Conservation (phyloP, 129 eudicot genomes). For the Ambrosia artemisiifolia region DNA sequence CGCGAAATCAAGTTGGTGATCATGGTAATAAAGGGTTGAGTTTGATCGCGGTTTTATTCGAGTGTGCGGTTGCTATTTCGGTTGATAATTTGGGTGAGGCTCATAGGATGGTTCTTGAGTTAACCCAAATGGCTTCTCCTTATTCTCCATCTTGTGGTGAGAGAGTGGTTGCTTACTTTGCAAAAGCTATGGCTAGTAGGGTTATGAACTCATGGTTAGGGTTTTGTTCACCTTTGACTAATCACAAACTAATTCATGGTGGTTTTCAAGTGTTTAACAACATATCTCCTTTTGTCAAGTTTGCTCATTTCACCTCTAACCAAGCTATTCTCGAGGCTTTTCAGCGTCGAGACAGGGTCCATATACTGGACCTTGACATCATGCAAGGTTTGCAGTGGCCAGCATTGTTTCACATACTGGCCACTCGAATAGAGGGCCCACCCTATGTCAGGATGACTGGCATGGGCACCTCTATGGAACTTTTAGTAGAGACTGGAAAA, state of each 20-base stretch:
- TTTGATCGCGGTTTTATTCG: conserved; percentile 51
- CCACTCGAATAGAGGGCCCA: conserved; percentile 77
- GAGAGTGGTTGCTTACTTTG: conserved; percentile 73
- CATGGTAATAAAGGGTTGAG: conserved; percentile 36
- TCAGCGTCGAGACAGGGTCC: conserved; percentile 55
- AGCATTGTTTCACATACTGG: conserved; percentile 71
- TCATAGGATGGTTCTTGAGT: conserved; percentile 66
- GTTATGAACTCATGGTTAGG: conserved; percentile 82
- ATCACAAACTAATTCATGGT: conserved; percentile 51
- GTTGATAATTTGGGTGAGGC: conserved; percentile 85
- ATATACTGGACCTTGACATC: conserved; percentile 77
- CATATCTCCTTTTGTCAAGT: conserved; percentile 69
- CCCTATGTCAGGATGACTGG: conserved; percentile 78
- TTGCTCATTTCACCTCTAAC: conserved; percentile 81
- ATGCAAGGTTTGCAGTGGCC: conserved; percentile 98
- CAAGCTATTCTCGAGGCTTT: conserved; percentile 84
- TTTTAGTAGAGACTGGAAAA: conserved; percentile 61
- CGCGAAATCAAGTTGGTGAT: conserved; percentile 30
- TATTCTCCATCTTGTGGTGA: conserved; percentile 73
- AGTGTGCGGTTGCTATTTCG: conserved; percentile 84
- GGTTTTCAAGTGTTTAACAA: conserved; percentile 72
- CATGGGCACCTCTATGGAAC: conserved; percentile 56
- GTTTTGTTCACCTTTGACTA: conserved; percentile 57
- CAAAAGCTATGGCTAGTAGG: conserved; percentile 75
- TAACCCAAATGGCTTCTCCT: conserved; percentile 79